Conservation (phyloP, 768 basidiomycete genomes). For the Pleurotus giganteus region DNA sequence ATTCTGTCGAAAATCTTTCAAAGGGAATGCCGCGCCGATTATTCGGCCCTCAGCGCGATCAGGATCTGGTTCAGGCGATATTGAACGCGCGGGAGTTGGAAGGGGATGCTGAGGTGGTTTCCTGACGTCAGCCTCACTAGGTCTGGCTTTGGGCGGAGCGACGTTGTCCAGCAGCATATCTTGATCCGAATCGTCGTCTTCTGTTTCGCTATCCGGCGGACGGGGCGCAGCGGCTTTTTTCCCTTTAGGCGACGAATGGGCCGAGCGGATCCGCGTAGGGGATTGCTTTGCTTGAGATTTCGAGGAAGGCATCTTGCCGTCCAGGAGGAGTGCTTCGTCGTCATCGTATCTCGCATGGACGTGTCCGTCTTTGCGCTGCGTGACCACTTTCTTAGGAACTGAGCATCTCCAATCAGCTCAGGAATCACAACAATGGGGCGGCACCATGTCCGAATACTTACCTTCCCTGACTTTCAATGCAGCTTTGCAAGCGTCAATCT, state of each 20-base stretch:
- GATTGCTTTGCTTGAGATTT: conserved; percentile 16
- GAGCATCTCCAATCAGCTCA: background rate
- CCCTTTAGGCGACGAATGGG: conserved; percentile 21
- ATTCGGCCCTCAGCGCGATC: conserved; percentile 69
- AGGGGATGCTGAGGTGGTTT: conserved; percentile 24
- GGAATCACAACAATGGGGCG: background rate
- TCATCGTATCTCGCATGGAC: conserved; percentile 63
- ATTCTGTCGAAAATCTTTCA: conserved; percentile 75
- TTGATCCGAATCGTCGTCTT: conserved; percentile 41
- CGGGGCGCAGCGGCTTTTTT: conserved; percentile 25
- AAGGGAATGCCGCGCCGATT: conserved; percentile 69
- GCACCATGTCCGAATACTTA: conserved; percentile 19
- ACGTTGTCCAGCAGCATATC: conserved; percentile 15
- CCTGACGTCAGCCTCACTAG: conserved; percentile 8
- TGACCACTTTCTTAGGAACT: conserved; percentile 66
- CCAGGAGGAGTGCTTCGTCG: conserved; percentile 55
- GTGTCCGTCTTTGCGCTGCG: conserved; percentile 61
- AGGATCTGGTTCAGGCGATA: conserved; percentile 42
- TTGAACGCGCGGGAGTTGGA: conserved; percentile 55
- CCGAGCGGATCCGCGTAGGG: conserved; percentile 13
- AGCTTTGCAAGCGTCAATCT: conserved; percentile 60
- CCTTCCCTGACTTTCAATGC: conserved; percentile 81
- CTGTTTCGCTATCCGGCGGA: conserved; percentile 57
- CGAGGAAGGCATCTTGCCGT: conserved; percentile 27
- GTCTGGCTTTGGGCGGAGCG: background rate